Evolutionary conservation across 305 asterid genomes (phyloP), one percentile per base, ranked within the genome.

Genomic region (Fraxinus dipetala): DNA sequence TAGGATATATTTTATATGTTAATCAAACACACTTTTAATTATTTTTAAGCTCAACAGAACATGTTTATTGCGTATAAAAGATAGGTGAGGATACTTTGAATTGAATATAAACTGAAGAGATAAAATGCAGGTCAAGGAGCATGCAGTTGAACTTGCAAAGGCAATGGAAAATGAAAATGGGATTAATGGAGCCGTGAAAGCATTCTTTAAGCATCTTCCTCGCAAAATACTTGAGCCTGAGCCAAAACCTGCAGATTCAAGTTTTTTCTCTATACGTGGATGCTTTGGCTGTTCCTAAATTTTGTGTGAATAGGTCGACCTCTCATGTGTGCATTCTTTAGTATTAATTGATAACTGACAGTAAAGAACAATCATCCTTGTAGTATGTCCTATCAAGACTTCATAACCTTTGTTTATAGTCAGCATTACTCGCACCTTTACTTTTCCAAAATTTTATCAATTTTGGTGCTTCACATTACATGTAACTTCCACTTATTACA

Each of bases 141-240:
- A 87, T 1, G 99, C 98, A 2, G 84, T 94, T 30, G 90, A 88
- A 74, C 97, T 94, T 79, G 94, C 98, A 26, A 93, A 92, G 89
- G 97, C 91, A 28, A 96, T 94, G 99, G 97, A 96, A 88, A 83
- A 88, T 79, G 99, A 96, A 90, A 98, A 96, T 35, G 98, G 99
- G 54, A 96, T 96, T 73, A 78, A 91, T 0, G 99, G 99, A 82
- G 99, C 98, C 6, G 99, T 96, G 78, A 94, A 87, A 75, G 98
- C 98, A 20, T 96, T 94, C 87, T 87, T 94, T 65, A 94, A 93
- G 86, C 99, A 96, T 83, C 93, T 90, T 78, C 97, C 97, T 0
- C 84, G 84, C 70, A 88, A 90, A 86, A 92, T 83, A 72, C 83
- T 76, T 9, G 95, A 91, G 45, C 56, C 88, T 0, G 91, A 92